phyloP scores from a whole-genome alignment of 345 rosid species.

The Populus alba region DNA sequence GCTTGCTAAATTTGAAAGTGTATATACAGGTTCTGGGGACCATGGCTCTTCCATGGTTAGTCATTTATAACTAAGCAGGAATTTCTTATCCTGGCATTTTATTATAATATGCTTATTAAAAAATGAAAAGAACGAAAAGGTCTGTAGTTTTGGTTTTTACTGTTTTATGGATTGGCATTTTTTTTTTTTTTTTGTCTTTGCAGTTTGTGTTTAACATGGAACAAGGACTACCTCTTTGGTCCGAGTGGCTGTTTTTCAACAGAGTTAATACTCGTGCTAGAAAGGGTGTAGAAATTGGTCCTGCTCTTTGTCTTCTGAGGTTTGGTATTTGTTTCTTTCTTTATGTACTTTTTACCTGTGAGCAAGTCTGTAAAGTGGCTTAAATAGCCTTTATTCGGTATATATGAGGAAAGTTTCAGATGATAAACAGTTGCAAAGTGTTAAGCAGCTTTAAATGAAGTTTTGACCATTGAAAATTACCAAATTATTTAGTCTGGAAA shows the following conservation, averaged over 20 bases:
- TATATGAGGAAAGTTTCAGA: not conserved
- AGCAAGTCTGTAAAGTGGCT: not conserved
- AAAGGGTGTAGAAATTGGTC: constrained; percentile 75
- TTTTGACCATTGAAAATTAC: not conserved
- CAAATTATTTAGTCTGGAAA: not conserved
- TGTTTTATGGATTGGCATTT: constrained; percentile 14
- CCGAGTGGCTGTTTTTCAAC: constrained; percentile 83
- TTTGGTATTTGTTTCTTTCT: constrained; percentile 9
- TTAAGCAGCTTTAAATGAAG: not conserved
- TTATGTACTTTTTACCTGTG: not conserved
- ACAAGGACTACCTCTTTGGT: constrained; percentile 84
- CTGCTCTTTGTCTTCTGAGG: constrained; percentile 73
- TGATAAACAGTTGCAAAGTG: not conserved
- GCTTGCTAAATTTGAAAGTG: constrained; percentile 77
- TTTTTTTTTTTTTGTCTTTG: constrained; percentile 12
- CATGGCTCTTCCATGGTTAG: constrained; percentile 93
- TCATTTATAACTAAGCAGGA: not conserved
- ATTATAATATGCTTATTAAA: not conserved
- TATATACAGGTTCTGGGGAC: constrained; percentile 87
- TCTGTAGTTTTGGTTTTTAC: not conserved
- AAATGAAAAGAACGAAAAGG: not conserved
- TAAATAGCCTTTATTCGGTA: not conserved
- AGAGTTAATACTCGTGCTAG: constrained; percentile 85
- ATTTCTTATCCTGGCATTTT: not conserved
- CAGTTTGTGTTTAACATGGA: constrained; percentile 87